A percentile compares a stretch with the other conserved stretches of the same genome.
These are phyloP conservation scores for Xylaria cubensis DNA, from an alignment of 495 filamentous ascomycete genomes.

Conservation along the genomic window DNA sequence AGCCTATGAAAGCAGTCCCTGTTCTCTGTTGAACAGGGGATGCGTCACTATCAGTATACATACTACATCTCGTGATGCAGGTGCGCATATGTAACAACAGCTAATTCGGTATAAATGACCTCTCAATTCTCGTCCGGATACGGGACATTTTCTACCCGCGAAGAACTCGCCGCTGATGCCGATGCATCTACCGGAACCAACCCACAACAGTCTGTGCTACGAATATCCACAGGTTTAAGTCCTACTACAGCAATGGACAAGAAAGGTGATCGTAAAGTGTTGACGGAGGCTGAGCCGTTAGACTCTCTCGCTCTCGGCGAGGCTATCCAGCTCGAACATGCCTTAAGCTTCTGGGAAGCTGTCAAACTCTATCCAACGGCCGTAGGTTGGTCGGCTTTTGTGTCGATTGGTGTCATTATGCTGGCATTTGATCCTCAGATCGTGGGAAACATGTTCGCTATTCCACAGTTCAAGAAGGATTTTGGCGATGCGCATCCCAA, in stretches of 20 bases:
- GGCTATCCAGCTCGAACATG: conserved; percentile 44
- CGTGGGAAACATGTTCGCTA: conserved; percentile 53
- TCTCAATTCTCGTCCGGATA: conserved; percentile 16
- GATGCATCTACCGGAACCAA: background rate
- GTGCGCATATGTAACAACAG: conserved; percentile 2
- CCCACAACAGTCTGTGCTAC: background rate
- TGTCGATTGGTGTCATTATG: conserved; percentile 56
- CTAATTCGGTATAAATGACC: conserved; percentile 24
- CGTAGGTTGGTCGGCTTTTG: conserved; percentile 50
- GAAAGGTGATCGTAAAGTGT: conserved; percentile 21
- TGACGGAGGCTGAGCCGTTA: conserved; percentile 30
- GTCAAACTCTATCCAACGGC: conserved; percentile 50
- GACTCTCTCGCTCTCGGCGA: conserved; percentile 38
- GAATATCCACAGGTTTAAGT: background rate
- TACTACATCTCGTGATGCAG: background rate
- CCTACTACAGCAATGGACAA: conserved; percentile 26
- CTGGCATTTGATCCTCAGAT: conserved; percentile 53
- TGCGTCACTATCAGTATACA: background rate
- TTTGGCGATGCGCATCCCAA: conserved; percentile 47
- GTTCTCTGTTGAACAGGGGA: conserved; percentile 5
- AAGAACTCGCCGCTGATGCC: background rate
- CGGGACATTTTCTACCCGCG: conserved; percentile 23
- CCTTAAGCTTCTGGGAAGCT: conserved; percentile 43
- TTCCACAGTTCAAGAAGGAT: conserved; percentile 52
- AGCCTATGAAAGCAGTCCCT: conserved; percentile 21